A percentile compares a stretch with the other conserved stretches of the same genome.
phyloP scores from a whole-genome alignment of 2,329 filamentous ascomycete species.

The Fusarium pseudograminearum region DNA sequence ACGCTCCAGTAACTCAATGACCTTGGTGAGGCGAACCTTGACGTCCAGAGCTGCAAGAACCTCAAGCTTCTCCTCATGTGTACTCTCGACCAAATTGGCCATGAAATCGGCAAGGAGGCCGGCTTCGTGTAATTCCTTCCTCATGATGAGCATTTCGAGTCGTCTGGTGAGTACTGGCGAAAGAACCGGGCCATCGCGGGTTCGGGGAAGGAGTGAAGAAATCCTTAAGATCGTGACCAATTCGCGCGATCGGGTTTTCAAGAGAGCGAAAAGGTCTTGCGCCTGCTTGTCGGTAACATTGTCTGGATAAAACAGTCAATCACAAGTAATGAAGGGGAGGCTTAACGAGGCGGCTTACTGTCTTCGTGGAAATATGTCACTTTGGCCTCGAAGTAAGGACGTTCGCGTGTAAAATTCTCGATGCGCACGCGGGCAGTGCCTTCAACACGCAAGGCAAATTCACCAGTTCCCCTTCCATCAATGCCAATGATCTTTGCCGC shows the following conservation, averaged over 20 bases:
- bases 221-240: slow-evolving; percentile 86
- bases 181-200: slow-evolving; percentile 71
- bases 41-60: slow-evolving; percentile 85
- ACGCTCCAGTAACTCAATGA: slow-evolving; percentile 84
- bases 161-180: slow-evolving; percentile 88
- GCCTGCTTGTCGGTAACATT: slow-evolving; percentile 67
- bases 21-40: slow-evolving; percentile 80
- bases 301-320: slow-evolving; percentile 41
- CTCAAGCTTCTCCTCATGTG: slow-evolving; percentile 90
- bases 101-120: slow-evolving; percentile 94
- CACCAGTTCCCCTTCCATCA: slow-evolving; percentile 78
- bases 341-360: slow-evolving; percentile 59
- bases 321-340: slow-evolving; percentile 1
- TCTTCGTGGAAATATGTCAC: slow-evolving; percentile 78
- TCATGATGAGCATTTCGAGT: slow-evolving; percentile 86
- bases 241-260: slow-evolving; percentile 88
- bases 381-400: slow-evolving; percentile 87
- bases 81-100: slow-evolving; percentile 89
- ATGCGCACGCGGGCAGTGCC: slow-evolving; percentile 82
- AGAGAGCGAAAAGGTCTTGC: slow-evolving; percentile 77
- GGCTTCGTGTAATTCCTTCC: slow-evolving; percentile 84
- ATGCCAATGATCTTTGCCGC: slow-evolving; percentile 83
- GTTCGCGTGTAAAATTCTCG: slow-evolving; percentile 74
- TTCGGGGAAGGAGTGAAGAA: slow-evolving; percentile 83
- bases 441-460: slow-evolving; percentile 88